Base-by-base conservation (phyloP, 345 rosid genomes). In the Citrus hindsii region DNA sequence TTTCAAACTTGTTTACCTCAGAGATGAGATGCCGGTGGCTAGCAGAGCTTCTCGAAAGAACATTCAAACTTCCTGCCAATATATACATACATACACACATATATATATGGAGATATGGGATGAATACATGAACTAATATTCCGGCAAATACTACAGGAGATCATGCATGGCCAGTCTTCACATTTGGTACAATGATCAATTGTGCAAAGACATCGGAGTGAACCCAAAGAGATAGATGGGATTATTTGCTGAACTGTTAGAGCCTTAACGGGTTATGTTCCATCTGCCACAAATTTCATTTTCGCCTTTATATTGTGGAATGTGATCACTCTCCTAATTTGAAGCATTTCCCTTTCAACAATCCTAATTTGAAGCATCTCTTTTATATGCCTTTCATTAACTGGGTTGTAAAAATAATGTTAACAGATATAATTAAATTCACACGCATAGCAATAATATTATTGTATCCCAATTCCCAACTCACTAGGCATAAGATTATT, bases 1-100 rank as follows among this genome's bases (percentile, higher is more conserved):
- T 76, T n/a, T 28, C 85, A 21, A 88, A 84, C 79, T 38, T 88
- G 77, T 84, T 40, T 73, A 78, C 87, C 10, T 79, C 86, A 2
- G 91, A 88, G 73, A 76, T 88, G 4, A 80, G 84, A 75, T 75
- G 86, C 63, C 73, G 83, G 60, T 84, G 89, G 89, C 65, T 83
- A 62, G 77, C 79, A 1, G 89, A 84, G 77, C 80, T 88, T 28
- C 84, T 88, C 1, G 83, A 79, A 2, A 78, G 81, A 35, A 35
- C 37, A 35, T 35, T 35, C 37, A 35, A 35, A 35, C 7, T 35
- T 35, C 37, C 37, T 35, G 37, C 37, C 37, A 35, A 6, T 35
- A 35, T 35, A 35, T 35, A 35, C 0, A 33, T 33, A 33, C 6
- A 33, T 33, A 33, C 35, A 35, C 1, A 35, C 37, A 35, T 5